phyloP scores from a whole-genome alignment of 1,284 basidiomycete species.

The Trametes pubescens region DNA sequence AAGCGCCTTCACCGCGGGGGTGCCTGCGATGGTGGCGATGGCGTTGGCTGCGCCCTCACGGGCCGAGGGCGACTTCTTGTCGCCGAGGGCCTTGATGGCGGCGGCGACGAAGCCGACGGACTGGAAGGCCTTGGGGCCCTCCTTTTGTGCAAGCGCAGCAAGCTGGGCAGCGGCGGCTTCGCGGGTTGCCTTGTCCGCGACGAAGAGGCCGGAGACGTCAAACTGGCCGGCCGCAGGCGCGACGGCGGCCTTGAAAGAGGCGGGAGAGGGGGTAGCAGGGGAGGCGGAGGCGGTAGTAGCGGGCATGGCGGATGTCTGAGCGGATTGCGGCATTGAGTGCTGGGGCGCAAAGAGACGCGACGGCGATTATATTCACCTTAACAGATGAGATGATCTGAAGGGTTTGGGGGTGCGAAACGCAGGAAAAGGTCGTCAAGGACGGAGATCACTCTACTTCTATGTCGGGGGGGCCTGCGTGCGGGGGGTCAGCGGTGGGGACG shows the following conservation, averaged over 20 bases:
- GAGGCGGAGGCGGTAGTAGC: conserved; percentile 63
- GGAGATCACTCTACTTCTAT: conserved; percentile 49
- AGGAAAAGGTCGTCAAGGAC: conserved; percentile 50
- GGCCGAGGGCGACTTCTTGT: conserved; percentile 90
- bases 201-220: conserved; percentile 74
- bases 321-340: conserved; percentile 34
- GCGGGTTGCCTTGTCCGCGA: conserved; percentile 77
- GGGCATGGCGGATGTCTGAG: conserved; percentile 72
- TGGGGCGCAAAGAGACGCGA: conserved; percentile 13
- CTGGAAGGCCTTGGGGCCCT: conserved; percentile 85
- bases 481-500: conserved; percentile 24
- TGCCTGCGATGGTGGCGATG: conserved; percentile 75
- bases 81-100: conserved; percentile 84
- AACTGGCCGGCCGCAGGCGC: conserved; percentile 62
- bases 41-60: conserved; percentile 87
- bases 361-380: conserved; percentile 37
- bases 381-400: conserved; percentile 39
- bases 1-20: conserved; percentile 85
- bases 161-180: conserved; percentile 76
- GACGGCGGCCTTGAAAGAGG: conserved; percentile 70
- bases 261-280: conserved; percentile 59
- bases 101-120: conserved; percentile 84
- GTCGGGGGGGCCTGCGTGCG: conserved; percentile 38
- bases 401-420: conserved; percentile 42
- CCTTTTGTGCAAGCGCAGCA: conserved; percentile 80